These are phyloP conservation scores for Fusarium dimerum DNA, from an alignment of 2,329 filamentous ascomycete genomes.

Conservation along the genomic window DNA sequence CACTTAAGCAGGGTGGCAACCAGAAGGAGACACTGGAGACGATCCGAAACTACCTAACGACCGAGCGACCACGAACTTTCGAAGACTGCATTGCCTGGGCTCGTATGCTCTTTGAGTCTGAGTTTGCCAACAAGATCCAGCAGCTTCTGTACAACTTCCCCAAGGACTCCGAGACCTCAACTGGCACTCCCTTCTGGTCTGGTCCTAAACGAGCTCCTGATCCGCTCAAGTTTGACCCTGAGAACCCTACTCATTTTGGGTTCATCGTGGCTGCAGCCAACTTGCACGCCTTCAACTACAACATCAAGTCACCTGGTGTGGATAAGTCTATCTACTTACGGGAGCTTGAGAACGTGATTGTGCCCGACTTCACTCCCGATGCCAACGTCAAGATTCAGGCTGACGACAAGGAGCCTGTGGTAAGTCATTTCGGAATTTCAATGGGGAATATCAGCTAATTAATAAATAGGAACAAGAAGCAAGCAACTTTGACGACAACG, in stretches of 20 bases:
- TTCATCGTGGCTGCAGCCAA: slow-evolving; percentile 90
- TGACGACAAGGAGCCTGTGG: slow-evolving; percentile 82
- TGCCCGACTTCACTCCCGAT: slow-evolving; percentile 91
- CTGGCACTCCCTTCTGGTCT: slow-evolving; percentile 93
- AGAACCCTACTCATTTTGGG: slow-evolving; percentile 81
- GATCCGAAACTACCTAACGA: slow-evolving; percentile 85
- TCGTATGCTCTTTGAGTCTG: slow-evolving; percentile 88
- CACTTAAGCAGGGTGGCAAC: slow-evolving; percentile 89
- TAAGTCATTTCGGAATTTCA: slow-evolving; percentile 34
- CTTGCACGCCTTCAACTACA: slow-evolving; percentile 96
- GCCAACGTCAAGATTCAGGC: slow-evolving; percentile 95
- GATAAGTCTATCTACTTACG: slow-evolving; percentile 73
- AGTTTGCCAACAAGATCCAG: slow-evolving; percentile 95
- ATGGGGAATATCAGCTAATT: slow-evolving; percentile 9
- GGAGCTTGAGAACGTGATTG: slow-evolving; percentile 87
- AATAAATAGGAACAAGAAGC: slow-evolving; percentile 73
- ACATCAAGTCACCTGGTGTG: slow-evolving; percentile 78
- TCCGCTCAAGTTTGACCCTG: slow-evolving; percentile 82
- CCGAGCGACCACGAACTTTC: slow-evolving; percentile 86
- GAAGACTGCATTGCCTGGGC: slow-evolving; percentile 98
- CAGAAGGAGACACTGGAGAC: slow-evolving; percentile 93
- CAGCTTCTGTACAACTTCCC: slow-evolving; percentile 97
- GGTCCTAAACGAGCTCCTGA: slow-evolving; percentile 96
- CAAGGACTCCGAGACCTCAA: slow-evolving; percentile 86
- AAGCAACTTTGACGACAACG: slow-evolving; percentile 67